Base-by-base conservation (phyloP, 495 filamentous ascomycete genomes). In the Penicillium alfredii region DNA sequence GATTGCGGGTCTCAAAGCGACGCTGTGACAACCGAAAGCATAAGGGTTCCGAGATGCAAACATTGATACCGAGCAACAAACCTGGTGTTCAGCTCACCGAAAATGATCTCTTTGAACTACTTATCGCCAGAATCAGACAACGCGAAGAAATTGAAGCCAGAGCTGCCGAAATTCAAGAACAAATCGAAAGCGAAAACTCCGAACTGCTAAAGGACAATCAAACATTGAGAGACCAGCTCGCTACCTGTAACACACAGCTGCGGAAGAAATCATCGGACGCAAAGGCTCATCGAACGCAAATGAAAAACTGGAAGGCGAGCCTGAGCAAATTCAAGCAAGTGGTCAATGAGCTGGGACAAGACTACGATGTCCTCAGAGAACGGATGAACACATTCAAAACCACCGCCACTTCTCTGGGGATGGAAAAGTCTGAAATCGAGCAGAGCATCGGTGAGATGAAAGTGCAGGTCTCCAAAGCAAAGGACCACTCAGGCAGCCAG, bases 61-160 rank as follows among this genome's bases (percentile, higher is more conserved):
- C 22, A 1, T n/a, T 32, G 1, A 21, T 15, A 8, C 11, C 30
- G 0, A 20, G 27, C 8, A 33, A 18, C 9, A 41, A 40, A 32
- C 8, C 9, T 0, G 40, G 17, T 2, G 10, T 36, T n/a, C 40
- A 52, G 6, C 29, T 60, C 0, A 52, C 48, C 7, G 64, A 68
- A 36, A 55, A 66, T 14, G 45, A 49, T 12, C 35, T 66, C 8
- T 66, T 69, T 21, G 53, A 64, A 20, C 51, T 63, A n/a, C 42
- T 69, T 4, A 61, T 65, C 17, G 33, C 25, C 15, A 58, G 39
- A 16, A 47, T 68, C 18, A 60, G 38, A 32, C 42, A 53, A 23
- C 61, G 64, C 0, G 64, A 68, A 42, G 59, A 66, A 15, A 49
- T 49, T 19, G 59, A 62, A 24, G 27, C 40, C 10, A 48, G 44